A percentile compares a stretch with the other conserved stretches of the same genome.
Conservation (phyloP, 176 grass and related monocot genomes). For the Aegilops umbellulata region DNA sequence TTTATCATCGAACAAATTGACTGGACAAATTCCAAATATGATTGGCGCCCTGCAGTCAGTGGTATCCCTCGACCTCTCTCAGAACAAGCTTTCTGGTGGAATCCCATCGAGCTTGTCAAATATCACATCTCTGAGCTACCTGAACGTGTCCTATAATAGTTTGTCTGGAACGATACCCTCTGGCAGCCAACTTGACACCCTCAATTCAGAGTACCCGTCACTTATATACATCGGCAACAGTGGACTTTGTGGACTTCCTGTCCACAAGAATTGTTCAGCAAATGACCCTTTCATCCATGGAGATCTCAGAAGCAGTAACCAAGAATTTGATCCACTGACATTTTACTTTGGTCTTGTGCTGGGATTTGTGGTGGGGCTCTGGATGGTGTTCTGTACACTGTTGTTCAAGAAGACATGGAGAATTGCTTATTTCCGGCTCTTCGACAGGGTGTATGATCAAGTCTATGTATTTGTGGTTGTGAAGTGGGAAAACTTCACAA, state of each 20-base stretch:
- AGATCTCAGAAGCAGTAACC: neutral
- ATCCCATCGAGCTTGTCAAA: too few relatives aligned
- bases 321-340: neutral
- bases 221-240: too few relatives aligned
- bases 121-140: too few relatives aligned
- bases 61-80: too few relatives aligned
- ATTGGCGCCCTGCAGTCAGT: too few relatives aligned
- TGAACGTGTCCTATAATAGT: too few relatives aligned
- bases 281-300: neutral
- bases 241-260: conserved; percentile 18
- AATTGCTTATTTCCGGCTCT: conserved; percentile 19
- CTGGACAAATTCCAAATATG: too few relatives aligned
- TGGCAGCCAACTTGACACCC: too few relatives aligned
- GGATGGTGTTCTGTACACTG: conserved; percentile 9
- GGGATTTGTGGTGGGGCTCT: conserved; percentile 33
- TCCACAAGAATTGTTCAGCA: conserved; percentile 10
- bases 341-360: neutral
- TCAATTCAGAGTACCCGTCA: too few relatives aligned
- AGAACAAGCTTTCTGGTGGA: too few relatives aligned
- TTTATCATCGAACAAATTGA: too few relatives aligned
- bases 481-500: neutral
- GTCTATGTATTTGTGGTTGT: neutral
- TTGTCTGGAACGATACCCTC: too few relatives aligned
- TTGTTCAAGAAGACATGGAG: conserved; percentile 31
- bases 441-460: neutral